These are phyloP conservation scores for Fusarium mexicanum DNA, from an alignment of 2,329 filamentous ascomycete species.

Conservation along the genomic window DNA sequence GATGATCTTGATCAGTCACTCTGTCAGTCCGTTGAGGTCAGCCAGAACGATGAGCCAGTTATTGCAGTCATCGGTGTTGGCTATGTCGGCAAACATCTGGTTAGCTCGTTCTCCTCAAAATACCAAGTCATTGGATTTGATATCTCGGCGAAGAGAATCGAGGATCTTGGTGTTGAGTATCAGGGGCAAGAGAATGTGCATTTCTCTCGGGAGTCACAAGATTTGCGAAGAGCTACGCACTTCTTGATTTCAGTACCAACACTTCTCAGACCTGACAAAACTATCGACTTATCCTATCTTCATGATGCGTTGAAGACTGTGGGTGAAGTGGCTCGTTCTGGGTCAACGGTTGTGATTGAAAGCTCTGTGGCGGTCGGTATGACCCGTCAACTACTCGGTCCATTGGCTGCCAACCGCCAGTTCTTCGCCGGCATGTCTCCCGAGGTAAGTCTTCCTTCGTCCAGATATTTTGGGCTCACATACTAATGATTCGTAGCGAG, in stretches of 20 bases:
- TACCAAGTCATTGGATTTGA: conserved; percentile 59
- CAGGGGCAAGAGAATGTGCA: background rate
- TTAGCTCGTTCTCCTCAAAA: conserved; percentile 52
- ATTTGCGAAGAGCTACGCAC: conserved; percentile 56
- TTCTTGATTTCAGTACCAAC: conserved; percentile 64
- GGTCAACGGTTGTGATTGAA: conserved; percentile 60
- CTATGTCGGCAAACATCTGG: conserved; percentile 60
- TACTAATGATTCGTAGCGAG: conserved; percentile 47
- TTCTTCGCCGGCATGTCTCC: conserved; percentile 61
- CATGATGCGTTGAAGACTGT: conserved; percentile 56
- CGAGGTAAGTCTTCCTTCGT: conserved; percentile 31
- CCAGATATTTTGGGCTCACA: fast-evolving
- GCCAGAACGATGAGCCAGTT: conserved; percentile 40
- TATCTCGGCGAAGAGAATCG: conserved; percentile 51
- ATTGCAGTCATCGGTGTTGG: conserved; percentile 62
- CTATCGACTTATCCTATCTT: conserved; percentile 58
- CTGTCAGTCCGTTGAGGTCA: background rate
- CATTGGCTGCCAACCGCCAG: conserved; percentile 51
- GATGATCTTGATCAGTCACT: background rate
- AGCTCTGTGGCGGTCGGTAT: conserved; percentile 63
- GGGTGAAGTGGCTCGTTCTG: conserved; percentile 50
- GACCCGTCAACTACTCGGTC: conserved; percentile 59
- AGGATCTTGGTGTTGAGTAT: conserved; percentile 45
- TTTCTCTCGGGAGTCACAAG: conserved; percentile 49
- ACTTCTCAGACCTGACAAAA: conserved; percentile 55